Conservation (phyloP, 2,329 filamentous ascomycete genomes). For the Herpotrichia juniperi region DNA sequence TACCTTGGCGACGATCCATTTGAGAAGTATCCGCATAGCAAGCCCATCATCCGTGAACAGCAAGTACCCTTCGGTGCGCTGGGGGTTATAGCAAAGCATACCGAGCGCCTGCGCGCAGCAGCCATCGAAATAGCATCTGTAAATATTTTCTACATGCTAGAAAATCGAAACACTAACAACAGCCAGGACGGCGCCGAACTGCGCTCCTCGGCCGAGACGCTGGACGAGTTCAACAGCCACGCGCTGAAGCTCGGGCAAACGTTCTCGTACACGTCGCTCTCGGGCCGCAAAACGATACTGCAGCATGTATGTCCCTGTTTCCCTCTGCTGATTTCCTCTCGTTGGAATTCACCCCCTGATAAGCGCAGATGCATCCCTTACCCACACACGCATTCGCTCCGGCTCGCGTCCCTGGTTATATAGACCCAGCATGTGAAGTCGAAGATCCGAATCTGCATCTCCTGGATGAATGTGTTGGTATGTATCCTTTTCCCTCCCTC, state of each 20-base stretch:
- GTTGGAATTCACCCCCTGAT: not conserved
- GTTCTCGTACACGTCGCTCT: not conserved
- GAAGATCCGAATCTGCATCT: not conserved
- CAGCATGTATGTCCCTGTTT: not conserved
- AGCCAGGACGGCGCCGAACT: not conserved
- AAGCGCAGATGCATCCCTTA: not conserved
- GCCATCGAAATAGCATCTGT: too few relatives aligned
- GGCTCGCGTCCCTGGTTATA: not conserved
- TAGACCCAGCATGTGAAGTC: not conserved
- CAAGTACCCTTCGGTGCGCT: slow-evolving; percentile 33
- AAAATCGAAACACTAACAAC: not conserved
- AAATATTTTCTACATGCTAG: too few relatives aligned
- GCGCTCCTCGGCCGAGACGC: not conserved
- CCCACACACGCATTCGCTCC: not conserved
- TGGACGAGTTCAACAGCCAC: slow-evolving; percentile 7
- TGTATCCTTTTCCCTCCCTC: not conserved
- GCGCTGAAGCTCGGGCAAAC: not conserved
- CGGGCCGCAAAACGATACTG: not conserved
- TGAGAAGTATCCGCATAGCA: not conserved
- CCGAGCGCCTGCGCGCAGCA: too few relatives aligned
- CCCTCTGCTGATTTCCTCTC: not conserved
- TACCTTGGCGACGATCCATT: not conserved
- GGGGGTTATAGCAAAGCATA: slow-evolving; percentile 29
- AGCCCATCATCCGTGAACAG: not conserved
- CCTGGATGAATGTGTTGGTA: not conserved